phyloP scores from a whole-genome alignment of 2,329 filamentous ascomycete genomes.

The Diaporthe sp. region DNA sequence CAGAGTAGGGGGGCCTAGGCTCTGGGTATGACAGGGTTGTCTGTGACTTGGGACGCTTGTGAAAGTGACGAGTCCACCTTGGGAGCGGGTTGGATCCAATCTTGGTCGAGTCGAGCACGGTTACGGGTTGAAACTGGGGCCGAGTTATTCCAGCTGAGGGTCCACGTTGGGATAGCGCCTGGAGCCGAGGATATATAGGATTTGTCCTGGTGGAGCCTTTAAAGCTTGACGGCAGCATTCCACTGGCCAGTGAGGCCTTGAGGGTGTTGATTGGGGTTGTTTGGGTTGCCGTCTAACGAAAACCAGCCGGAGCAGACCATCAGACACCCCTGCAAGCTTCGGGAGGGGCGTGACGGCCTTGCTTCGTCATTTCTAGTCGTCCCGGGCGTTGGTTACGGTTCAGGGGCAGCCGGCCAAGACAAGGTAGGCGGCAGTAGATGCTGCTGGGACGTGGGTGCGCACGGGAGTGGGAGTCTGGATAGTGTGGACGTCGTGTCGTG shows the following conservation, averaged over 20 bases:
- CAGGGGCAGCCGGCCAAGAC: slow-evolving; percentile 1
- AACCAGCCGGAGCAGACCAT: slow-evolving; percentile 40
- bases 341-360: slow-evolving; percentile 33
- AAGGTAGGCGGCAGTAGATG: slow-evolving; percentile 15
- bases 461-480: not conserved
- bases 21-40: slow-evolving; percentile 49
- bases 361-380: slow-evolving; percentile 36
- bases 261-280: slow-evolving; percentile 21
- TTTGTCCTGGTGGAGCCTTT: slow-evolving; percentile 49
- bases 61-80: slow-evolving; percentile 48
- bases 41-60: slow-evolving; percentile 49
- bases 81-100: slow-evolving; percentile 39
- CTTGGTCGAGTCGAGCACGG: slow-evolving; percentile 22
- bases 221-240: slow-evolving; percentile 49
- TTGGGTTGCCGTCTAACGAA: slow-evolving; percentile 37
- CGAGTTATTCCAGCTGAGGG: slow-evolving; percentile 45
- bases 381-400: slow-evolving; percentile 5
- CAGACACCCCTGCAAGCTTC: slow-evolving; percentile 40
- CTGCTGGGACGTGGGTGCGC: not conserved
- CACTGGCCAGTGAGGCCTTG: slow-evolving; percentile 33
- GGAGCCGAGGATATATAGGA: slow-evolving; percentile 55
- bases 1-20: slow-evolving; percentile 44
- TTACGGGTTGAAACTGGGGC: slow-evolving; percentile 34
- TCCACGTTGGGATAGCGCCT: slow-evolving; percentile 47
- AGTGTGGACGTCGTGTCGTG: slow-evolving; percentile 15